Conservation (phyloP, 352 stramenopile genomes). For the Globisporangium irregulare region DNA sequence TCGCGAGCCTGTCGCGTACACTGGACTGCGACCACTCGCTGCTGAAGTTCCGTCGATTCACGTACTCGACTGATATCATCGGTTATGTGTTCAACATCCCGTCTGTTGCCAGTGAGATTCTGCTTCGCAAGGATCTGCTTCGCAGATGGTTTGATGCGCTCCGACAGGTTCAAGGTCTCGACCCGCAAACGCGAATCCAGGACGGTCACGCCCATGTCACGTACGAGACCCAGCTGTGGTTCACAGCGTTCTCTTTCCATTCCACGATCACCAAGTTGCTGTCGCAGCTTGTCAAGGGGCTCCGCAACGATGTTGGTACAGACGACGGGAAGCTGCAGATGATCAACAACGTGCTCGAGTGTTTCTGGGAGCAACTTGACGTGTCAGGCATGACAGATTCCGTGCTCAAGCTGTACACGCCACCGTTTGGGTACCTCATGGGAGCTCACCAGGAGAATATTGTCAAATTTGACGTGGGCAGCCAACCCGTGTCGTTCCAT, state of each 20-base stretch:
- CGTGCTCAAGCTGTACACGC: slow-evolving; percentile 49
- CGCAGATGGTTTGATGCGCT: slow-evolving; percentile 73
- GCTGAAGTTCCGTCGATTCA: slow-evolving; percentile 92
- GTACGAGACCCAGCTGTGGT: slow-evolving; percentile 93
- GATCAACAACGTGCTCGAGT: slow-evolving; percentile 68
- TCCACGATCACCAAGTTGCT: slow-evolving; percentile 64
- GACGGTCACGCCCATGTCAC: slow-evolving; percentile 90
- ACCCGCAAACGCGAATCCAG: slow-evolving; percentile 72
- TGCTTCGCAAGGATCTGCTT: slow-evolving; percentile 52
- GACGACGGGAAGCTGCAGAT: slow-evolving; percentile 46
- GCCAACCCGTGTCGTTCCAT: slow-evolving; percentile 86
- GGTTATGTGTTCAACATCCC: slow-evolving; percentile 95
- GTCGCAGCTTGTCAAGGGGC: slow-evolving; percentile 54
- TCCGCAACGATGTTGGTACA: slow-evolving; percentile 52
- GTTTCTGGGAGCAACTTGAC: slow-evolving; percentile 76
- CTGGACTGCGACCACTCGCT: slow-evolving; percentile 90
- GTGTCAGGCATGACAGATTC: slow-evolving; percentile 35
- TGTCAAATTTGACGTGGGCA: slow-evolving; percentile 74
- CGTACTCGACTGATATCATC: slow-evolving; percentile 92
- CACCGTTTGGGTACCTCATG: slow-evolving; percentile 61
- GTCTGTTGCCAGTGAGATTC: slow-evolving; percentile 54
- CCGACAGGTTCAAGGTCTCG: slow-evolving; percentile 73
- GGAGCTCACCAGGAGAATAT: slow-evolving; percentile 46
- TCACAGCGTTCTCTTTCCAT: slow-evolving; percentile 92
- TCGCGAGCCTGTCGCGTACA: slow-evolving; percentile 31